These are phyloP conservation scores for Scolecobasidium constrictum DNA, from an alignment of 2,329 filamentous ascomycete genomes.

Conservation along the genomic window DNA sequence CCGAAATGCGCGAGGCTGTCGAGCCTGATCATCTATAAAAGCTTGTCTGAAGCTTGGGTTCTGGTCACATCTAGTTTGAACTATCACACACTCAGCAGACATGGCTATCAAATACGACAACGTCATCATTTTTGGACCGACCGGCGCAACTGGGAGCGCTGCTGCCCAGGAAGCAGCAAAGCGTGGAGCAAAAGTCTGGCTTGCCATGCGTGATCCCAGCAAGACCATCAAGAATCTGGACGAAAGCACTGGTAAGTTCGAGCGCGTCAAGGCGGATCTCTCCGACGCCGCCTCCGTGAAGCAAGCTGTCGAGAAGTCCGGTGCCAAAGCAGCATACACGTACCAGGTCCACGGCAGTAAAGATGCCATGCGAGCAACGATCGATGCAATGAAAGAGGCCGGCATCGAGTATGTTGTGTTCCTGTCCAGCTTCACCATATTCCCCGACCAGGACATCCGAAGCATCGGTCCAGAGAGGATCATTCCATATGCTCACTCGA, in stretches of 20 bases:
- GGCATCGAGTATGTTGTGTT: constrained; percentile 37
- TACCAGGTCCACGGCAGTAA: constrained; percentile 26
- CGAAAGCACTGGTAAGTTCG: constrained; percentile 21
- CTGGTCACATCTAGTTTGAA: not conserved
- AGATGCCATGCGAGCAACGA: constrained; percentile 30
- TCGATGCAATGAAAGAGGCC: constrained; percentile 32
- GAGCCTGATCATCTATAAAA: too few relatives aligned
- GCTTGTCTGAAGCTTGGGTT: too few relatives aligned
- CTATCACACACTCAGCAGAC: not conserved
- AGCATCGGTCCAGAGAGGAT: not conserved
- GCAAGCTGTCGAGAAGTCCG: constrained; percentile 28
- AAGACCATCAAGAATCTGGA: constrained; percentile 32
- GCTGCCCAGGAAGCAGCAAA: constrained; percentile 28
- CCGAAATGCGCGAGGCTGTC: too few relatives aligned
- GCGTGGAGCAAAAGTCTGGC: constrained; percentile 32
- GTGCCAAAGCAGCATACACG: constrained; percentile 38
- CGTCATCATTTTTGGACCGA: constrained; percentile 40
- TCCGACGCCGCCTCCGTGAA: constrained; percentile 28
- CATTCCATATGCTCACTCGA: not conserved
- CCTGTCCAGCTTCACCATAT: constrained; percentile 16
- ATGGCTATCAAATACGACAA: not conserved
- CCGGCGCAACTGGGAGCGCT: constrained; percentile 33
- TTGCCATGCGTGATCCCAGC: constrained; percentile 36
- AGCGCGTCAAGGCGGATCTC: constrained; percentile 35
- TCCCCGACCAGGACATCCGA: not conserved